Evolutionary conservation across 2,329 filamentous ascomycete species (phyloP).

Genomic region (Colletotrichum sp.): DNA sequence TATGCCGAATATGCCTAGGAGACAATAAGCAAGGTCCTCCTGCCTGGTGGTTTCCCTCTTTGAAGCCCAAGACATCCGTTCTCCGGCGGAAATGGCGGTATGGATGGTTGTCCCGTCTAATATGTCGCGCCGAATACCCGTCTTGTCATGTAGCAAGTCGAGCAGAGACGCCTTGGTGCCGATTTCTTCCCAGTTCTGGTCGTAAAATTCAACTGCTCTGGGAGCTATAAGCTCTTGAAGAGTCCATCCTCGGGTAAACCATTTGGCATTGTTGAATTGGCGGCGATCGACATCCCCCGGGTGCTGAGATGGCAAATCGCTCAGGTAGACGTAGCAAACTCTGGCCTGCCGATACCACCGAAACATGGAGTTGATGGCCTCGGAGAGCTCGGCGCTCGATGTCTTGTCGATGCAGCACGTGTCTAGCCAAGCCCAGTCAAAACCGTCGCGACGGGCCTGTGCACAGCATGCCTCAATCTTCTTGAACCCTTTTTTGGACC

Average conservation of each 20-base stretch:
- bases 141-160: background rate
- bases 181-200: conserved; percentile 28
- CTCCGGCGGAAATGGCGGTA: background rate
- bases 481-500: conserved; percentile 11
- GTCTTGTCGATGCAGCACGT: conserved; percentile 36
- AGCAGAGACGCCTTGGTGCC: conserved; percentile 23
- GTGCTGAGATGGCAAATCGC: background rate
- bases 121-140: background rate
- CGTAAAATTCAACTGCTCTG: conserved; percentile 30
- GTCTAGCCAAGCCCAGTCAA: conserved; percentile 32
- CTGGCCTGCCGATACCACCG: conserved; percentile 28
- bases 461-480: conserved; percentile 26
- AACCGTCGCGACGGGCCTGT: conserved; percentile 24
- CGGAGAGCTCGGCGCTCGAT: conserved; percentile 29
- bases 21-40: conserved; percentile 36
- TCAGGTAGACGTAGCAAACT: conserved; percentile 30
- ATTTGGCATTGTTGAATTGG: conserved; percentile 1
- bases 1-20: conserved; percentile 37
- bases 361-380: conserved; percentile 28
- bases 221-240: conserved; percentile 36
- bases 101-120: background rate
- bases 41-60: conserved; percentile 29
- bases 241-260: conserved; percentile 31
- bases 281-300: background rate
- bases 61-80: conserved; percentile 30